Evolutionary conservation across 2,329 filamentous ascomycete genomes (phyloP).

Genomic region (Colletotrichum simmondsii): DNA sequence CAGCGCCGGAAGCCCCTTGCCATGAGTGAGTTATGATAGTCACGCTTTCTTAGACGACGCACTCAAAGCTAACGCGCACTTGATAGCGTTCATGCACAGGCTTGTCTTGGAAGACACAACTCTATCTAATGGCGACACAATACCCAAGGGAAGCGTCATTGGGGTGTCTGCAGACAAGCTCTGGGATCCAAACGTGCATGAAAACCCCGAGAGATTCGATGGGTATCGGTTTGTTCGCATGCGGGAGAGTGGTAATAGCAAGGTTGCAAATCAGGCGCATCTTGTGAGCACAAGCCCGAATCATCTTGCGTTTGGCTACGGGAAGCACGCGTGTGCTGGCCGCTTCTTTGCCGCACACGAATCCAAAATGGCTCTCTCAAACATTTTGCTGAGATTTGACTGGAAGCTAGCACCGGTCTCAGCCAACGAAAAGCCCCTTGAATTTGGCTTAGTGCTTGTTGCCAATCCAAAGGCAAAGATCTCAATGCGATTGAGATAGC

Average conservation of each 20-base stretch:
- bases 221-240: slow-evolving; percentile 49
- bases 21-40: not conserved
- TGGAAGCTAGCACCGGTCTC: slow-evolving; percentile 5
- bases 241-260: too few species aligned
- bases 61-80: not conserved
- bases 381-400: slow-evolving; percentile 53
- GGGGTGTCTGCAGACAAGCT: not conserved
- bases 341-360: slow-evolving; percentile 58
- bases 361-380: slow-evolving; percentile 54
- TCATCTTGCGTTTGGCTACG: slow-evolving; percentile 49
- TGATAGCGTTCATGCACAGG: too few species aligned
- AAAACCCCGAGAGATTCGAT: slow-evolving; percentile 35
- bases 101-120: not conserved
- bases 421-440: not conserved
- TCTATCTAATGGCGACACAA: not conserved
- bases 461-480: not conserved
- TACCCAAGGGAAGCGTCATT: not conserved
- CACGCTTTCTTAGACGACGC: not conserved
- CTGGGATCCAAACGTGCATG: slow-evolving; percentile 36
- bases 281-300: slow-evolving; percentile 44
- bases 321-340: slow-evolving; percentile 52
- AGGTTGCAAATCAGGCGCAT: too few species aligned
- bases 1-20: not conserved
- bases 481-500: not conserved
- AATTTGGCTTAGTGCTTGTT: not conserved